Base-by-base conservation (phyloP, 179 eudicot species). In the Beta corolliflora region DNA sequence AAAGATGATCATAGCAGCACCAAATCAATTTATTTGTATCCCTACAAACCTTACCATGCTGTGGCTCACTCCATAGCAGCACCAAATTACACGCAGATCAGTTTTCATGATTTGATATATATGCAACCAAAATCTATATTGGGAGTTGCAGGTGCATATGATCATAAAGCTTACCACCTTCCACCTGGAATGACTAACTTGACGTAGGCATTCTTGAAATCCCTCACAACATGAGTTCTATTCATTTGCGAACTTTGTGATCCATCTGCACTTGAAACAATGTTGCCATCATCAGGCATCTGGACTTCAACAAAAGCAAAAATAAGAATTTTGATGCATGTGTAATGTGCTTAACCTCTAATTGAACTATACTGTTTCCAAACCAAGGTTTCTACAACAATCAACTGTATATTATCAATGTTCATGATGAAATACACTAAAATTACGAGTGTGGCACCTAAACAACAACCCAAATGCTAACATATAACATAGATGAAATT, bases 171-270 rank as follows among this genome's bases (percentile, higher is more conserved):
- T 80, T 86, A 86, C 98, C 99, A 95, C 78, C 79, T 88, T 25
- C 96, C 99, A 67, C 99, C 99, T 16, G 90, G 84, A 84, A 94
- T 82, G 56, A 92, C 96, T 52, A 94, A 95, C 85, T 95, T 95
- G 86, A 87, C 85, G 74, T 94, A 95, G 70, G 88, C 98, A 75
- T 91, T 89, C 93, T 87, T 91, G 75, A 95, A 95, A 89, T 95
- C 41, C 96, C 76, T 90, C 85, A 66, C 92, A 94, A 78, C 94
- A 95, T 77, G 84, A 25, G 72, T 86, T 73, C 86, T 95, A 86
- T 79, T 95, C 86, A 15, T 88, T 83, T 0, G 99, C 97, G 83
- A 94, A 95, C 80, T 80, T 86, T 45, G 87, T 84, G 84, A 94
- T 89, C 99, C 98, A 95, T 88, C 99, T 95, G 88, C 84, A 68